phyloP scores from a whole-genome alignment of 2,329 filamentous ascomycete genomes.

The Penicillium vulpinum region DNA sequence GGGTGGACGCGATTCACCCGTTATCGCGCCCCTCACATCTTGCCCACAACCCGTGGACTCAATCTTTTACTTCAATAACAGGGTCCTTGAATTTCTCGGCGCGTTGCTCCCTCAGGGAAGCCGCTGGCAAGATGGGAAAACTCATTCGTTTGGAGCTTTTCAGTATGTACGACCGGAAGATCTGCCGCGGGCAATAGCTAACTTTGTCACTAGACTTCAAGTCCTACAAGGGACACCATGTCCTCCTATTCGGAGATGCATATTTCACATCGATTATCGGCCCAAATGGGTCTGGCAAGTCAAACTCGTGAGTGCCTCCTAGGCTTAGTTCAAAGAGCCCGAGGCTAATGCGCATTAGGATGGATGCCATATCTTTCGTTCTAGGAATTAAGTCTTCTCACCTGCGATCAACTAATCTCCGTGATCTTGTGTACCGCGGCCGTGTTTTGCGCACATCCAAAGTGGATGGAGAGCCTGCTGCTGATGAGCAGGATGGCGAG shows the following conservation, averaged over 20 bases:
- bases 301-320: slow-evolving; percentile 73
- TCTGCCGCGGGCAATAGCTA: slow-evolving; percentile 19
- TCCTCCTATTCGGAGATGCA: slow-evolving; percentile 90
- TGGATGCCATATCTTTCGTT: slow-evolving; percentile 99
- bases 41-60: slow-evolving; percentile 5
- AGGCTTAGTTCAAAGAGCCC: not conserved
- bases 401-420: slow-evolving; percentile 86
- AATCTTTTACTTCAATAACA: slow-evolving; percentile 17
- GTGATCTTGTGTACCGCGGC: slow-evolving; percentile 93
- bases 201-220: slow-evolving; percentile 76
- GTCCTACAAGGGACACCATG: slow-evolving; percentile 97
- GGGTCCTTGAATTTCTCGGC: slow-evolving; percentile 12
- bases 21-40: slow-evolving; percentile 27
- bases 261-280: slow-evolving; percentile 99
- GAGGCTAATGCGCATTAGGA: slow-evolving; percentile 55
- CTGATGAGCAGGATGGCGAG: slow-evolving; percentile 63
- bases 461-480: slow-evolving; percentile 73
- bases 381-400: slow-evolving; percentile 99
- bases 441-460: slow-evolving; percentile 89
- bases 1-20: slow-evolving; percentile 22
- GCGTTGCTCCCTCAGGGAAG: slow-evolving; percentile 27
- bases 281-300: slow-evolving; percentile 98
- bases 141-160: slow-evolving; percentile 91
- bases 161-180: slow-evolving; percentile 61
- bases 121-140: slow-evolving; percentile 76